These are phyloP conservation scores for Candida silvicultrix DNA, from an alignment of 805 yeast species.

Conservation along the genomic window DNA sequence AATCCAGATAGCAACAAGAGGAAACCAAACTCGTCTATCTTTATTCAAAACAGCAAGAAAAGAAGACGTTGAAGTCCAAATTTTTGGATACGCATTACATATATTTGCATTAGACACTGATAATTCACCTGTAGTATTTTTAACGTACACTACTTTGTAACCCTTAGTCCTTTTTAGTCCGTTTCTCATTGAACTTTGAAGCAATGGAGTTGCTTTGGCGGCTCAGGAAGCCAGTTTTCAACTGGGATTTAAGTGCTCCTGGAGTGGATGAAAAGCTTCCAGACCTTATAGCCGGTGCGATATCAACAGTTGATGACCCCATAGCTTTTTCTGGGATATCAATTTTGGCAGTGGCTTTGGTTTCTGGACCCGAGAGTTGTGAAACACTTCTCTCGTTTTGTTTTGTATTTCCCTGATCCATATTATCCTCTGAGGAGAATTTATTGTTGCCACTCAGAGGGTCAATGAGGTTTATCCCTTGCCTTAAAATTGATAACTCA, in stretches of 20 bases:
- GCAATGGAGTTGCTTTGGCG: background rate
- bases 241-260: background rate
- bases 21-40: background rate
- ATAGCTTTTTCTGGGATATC: background rate
- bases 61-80: background rate
- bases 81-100: background rate
- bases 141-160: too few relatives aligned
- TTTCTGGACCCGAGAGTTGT: background rate
- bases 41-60: background rate
- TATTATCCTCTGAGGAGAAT: too few relatives aligned
- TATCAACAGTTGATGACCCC: background rate
- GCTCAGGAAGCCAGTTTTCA: background rate
- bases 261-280: background rate
- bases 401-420: too few relatives aligned
- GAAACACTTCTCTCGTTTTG: too few relatives aligned
- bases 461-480: slow-evolving; percentile 5
- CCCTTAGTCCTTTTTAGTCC: background rate
- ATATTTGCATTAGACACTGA: background rate
- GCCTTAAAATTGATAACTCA: slow-evolving; percentile 12
- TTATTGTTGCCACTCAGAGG: background rate
- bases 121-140: background rate
- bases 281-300: background rate
- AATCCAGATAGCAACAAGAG: background rate
- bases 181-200: background rate
- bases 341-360: background rate